Percentiles rank a stretch among this genome's conserved stretches.
Conservation (phyloP, 2,329 filamentous ascomycete species). For the Colletotrichum somersetense region DNA sequence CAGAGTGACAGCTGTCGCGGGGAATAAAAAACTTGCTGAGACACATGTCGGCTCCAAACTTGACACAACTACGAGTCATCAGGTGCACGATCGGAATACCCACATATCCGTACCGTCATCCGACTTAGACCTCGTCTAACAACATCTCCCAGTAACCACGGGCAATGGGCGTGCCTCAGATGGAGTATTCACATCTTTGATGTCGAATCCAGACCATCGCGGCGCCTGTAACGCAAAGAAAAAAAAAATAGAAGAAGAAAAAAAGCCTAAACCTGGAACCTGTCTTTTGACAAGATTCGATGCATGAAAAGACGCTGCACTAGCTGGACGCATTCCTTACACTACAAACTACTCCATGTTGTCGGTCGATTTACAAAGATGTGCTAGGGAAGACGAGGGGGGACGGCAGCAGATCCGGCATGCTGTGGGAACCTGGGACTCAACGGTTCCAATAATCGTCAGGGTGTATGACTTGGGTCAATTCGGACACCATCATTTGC, state of each 20-base stretch:
- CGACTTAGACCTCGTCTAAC: no score
- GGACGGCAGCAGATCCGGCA: constrained; percentile 35
- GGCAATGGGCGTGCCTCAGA: neutral
- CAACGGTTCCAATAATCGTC: neutral
- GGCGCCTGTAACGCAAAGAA: constrained; percentile 10
- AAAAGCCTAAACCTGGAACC: neutral
- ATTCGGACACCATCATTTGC: neutral
- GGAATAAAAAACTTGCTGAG: constrained; percentile 14
- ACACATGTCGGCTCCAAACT: constrained; percentile 27
- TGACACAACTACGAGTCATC: constrained; percentile 29
- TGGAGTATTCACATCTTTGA: neutral
- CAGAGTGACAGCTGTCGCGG: constrained; percentile 25
- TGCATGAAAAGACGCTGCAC: constrained; percentile 4
- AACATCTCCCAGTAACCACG: neutral
- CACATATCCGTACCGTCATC: neutral
- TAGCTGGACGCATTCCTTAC: no score
- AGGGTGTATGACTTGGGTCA: constrained; percentile 1
- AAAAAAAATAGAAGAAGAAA: no score
- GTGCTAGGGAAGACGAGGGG: neutral
- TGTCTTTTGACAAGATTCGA: neutral
- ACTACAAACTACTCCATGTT: neutral
- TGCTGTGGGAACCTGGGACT: constrained; percentile 8
- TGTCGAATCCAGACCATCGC: neutral
- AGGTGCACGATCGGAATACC: neutral
- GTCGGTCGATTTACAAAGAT: constrained; percentile 27